Conservation (phyloP, 306 rosid species). For the Ziziphus jujuba region DNA sequence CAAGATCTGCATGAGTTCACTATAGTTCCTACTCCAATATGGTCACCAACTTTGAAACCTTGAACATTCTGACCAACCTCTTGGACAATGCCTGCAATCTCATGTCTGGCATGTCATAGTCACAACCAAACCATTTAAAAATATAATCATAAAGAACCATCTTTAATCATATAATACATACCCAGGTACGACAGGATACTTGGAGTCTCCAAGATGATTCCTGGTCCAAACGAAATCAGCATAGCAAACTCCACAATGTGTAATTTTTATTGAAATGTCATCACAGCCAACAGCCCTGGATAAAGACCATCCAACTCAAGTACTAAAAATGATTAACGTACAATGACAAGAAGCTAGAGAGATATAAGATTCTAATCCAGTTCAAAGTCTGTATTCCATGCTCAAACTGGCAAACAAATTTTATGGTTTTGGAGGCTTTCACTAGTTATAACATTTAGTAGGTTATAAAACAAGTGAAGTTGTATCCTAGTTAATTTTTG, state of each 20-base stretch:
- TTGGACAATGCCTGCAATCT: conserved; percentile 73
- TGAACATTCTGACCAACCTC: conserved; percentile 60
- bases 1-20: conserved; percentile 85
- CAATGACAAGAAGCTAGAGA: neutral
- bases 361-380: neutral
- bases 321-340: neutral
- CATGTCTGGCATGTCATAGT: conserved; percentile 49
- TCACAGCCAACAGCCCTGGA: conserved; percentile 48
- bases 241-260: conserved; percentile 66
- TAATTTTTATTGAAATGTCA: conserved; percentile 55
- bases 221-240: conserved; percentile 58
- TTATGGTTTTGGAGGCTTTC: too few species aligned
- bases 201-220: conserved; percentile 42
- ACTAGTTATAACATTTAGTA: too few species aligned
- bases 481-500: too few species aligned
- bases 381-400: neutral
- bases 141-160: neutral
- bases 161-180: conserved; percentile 10
- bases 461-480: too few species aligned
- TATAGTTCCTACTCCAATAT: conserved; percentile 78
- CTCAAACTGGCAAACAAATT: too few species aligned
- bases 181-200: conserved; percentile 72
- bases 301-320: neutral
- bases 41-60: conserved; percentile 72
- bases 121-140: conserved; percentile 4